phyloP scores from a whole-genome alignment of 2,329 filamentous ascomycete genomes.

The Calonectria pseudoreteaudii region DNA sequence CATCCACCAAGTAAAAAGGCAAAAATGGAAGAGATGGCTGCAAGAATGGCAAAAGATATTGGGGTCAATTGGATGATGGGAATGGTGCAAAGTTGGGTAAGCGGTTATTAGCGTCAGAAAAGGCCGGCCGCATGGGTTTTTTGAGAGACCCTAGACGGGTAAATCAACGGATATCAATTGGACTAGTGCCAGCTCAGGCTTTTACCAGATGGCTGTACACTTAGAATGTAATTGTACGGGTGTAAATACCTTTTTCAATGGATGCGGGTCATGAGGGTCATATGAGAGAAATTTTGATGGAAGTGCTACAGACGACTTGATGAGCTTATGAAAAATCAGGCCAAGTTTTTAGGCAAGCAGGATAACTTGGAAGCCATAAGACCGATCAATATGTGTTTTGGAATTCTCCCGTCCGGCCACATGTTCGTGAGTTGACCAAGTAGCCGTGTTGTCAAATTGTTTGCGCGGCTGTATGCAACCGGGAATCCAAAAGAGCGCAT shows the following conservation, averaged over 20 bases:
- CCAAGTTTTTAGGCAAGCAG: not conserved
- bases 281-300: too few relatives aligned
- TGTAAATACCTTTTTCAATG: too few relatives aligned
- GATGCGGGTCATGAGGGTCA: too few relatives aligned
- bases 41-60: not conserved
- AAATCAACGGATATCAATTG: not conserved
- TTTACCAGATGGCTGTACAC: not conserved
- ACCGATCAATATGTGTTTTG: not conserved
- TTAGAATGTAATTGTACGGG: not conserved
- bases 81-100: not conserved
- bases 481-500: too few relatives aligned
- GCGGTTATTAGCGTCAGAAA: not conserved
- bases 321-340: not conserved
- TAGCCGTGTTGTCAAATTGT: too few relatives aligned
- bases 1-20: not conserved
- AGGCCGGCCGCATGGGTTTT: not conserved
- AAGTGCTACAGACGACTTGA: not conserved
- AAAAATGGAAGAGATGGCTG: not conserved
- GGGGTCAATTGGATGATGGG: not conserved
- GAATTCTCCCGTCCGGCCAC: not conserved
- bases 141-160: not conserved
- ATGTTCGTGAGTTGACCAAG: not conserved
- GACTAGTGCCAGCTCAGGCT: accelerated
- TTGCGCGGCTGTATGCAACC: too few relatives aligned
- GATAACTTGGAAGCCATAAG: not conserved